phyloP scores from a whole-genome alignment of 805 yeast species.

The Ascoidea rubescens region DNA sequence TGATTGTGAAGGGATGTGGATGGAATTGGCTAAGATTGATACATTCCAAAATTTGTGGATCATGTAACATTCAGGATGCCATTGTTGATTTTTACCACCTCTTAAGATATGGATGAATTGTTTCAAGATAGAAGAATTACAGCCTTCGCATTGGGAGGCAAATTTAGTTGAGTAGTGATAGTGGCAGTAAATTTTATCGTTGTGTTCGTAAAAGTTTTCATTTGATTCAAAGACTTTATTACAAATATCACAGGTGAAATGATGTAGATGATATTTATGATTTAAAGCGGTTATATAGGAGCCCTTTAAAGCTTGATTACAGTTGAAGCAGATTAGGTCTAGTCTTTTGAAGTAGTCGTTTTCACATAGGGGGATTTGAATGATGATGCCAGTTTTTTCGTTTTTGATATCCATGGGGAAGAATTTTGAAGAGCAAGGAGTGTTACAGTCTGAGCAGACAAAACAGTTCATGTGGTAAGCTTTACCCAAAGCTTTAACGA shows the following conservation, averaged over 20 bases:
- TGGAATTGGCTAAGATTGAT: conserved; percentile 45
- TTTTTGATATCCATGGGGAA: conserved; percentile 57
- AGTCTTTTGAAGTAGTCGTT: conserved; percentile 80
- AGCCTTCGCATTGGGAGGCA: conserved; percentile 89
- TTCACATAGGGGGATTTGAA: conserved; percentile 64
- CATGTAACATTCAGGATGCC: conserved; percentile 99
- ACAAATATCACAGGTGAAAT: conserved; percentile 85
- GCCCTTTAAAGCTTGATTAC: conserved; percentile 78
- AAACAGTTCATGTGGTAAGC: conserved; percentile 84
- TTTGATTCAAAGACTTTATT: conserved; percentile 76
- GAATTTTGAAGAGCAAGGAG: conserved; percentile 71
- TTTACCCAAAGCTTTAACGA: conserved; percentile 70
- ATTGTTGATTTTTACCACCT: conserved; percentile 85
- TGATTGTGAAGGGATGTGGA: conserved; percentile 28
- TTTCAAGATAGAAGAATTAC: conserved; percentile 79
- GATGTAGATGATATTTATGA: conserved; percentile 85
- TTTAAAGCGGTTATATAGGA: conserved; percentile 91
- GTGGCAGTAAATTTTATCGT: conserved; percentile 74
- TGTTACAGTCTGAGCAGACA: conserved; percentile 72
- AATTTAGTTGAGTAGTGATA: conserved; percentile 77
- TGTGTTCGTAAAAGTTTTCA: conserved; percentile 85
- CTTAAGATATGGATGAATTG: conserved; percentile 88
- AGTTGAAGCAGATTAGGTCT: conserved; percentile 73
- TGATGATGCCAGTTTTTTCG: conserved; percentile 14
- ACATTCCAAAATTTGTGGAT: conserved; percentile 96